Conservation (phyloP, 805 yeast genomes). For the Barnettozyma sp. region DNA sequence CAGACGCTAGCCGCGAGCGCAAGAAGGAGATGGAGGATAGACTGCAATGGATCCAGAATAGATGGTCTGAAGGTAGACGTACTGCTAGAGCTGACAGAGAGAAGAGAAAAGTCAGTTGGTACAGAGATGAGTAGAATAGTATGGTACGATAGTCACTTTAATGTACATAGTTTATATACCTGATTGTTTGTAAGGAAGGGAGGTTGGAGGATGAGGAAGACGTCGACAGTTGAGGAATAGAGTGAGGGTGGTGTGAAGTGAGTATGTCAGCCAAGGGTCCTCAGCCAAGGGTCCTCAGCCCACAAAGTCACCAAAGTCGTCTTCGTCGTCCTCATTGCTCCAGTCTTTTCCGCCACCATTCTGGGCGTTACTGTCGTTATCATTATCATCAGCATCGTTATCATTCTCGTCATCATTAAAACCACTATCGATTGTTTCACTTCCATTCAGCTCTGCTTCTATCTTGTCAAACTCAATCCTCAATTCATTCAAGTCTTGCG, state of each 20-base stretch:
- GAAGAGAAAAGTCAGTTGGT: slow-evolving; percentile 58
- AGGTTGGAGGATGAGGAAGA: neutral
- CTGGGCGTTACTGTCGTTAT: too few relatives aligned
- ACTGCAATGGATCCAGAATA: slow-evolving; percentile 36
- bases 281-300: slow-evolving; percentile 1
- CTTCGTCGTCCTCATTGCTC: slow-evolving; percentile 14
- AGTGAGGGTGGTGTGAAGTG: too few relatives aligned
- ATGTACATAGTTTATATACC: slow-evolving; percentile 5
- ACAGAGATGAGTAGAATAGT: slow-evolving; percentile 31
- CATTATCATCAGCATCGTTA: too few relatives aligned
- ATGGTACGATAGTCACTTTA: neutral
- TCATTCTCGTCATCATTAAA: too few relatives aligned
- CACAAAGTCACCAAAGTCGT: slow-evolving; percentile 25
- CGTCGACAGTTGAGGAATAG: too few relatives aligned
- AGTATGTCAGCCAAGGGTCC: neutral
- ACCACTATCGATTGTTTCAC: too few relatives aligned
- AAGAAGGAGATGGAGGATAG: slow-evolving; percentile 39
- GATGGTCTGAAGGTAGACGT: slow-evolving; percentile 43
- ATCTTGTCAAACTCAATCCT: too few relatives aligned
- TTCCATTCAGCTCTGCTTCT: too few relatives aligned
- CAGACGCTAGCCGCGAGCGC: slow-evolving; percentile 37
- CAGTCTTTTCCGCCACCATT: too few relatives aligned
- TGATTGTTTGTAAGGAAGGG: too few relatives aligned
- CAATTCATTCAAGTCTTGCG: neutral
- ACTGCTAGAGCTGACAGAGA: slow-evolving; percentile 49